Conservation (phyloP, 306 rosid genomes). For the Prunus fruticosa region DNA sequence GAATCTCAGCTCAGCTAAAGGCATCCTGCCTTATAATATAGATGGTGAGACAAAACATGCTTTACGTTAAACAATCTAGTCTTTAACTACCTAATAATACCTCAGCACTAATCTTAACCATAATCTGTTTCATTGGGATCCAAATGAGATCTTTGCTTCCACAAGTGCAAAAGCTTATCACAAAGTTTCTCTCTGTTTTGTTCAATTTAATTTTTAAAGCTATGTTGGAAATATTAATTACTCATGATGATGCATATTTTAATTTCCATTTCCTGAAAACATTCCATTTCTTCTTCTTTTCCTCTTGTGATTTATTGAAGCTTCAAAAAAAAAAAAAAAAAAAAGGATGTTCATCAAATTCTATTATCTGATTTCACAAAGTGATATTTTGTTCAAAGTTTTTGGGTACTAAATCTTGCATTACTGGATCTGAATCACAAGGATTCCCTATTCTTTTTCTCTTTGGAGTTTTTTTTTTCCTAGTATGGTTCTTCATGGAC, state of each 20-base stretch:
- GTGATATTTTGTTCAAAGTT: background rate
- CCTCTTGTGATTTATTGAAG: background rate
- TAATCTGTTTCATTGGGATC: background rate
- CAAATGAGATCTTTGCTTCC: background rate
- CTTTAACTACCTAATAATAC: too few relatives aligned
- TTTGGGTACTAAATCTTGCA: background rate
- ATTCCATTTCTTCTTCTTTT: background rate
- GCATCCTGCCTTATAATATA: too few relatives aligned
- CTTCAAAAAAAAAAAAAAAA: too few relatives aligned
- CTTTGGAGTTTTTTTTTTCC: background rate
- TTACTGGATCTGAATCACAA: slow-evolving; percentile 2
- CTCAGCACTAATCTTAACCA: too few relatives aligned
- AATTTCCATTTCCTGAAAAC: too few relatives aligned
- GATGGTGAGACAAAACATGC: too few relatives aligned
- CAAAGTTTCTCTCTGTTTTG: background rate
- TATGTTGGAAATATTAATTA: background rate
- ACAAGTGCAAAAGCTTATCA: background rate
- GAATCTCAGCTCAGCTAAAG: too few relatives aligned
- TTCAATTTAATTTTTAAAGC: background rate
- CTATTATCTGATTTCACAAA: background rate
- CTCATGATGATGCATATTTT: background rate
- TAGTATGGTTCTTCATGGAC: background rate
- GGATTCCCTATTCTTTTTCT: background rate
- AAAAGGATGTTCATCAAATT: background rate
- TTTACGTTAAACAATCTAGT: too few relatives aligned